Evolutionary conservation across 2,329 filamentous ascomycete genomes (phyloP), one percentile per base, ranked within the genome.

Genomic region (Fusarium haematococcum): DNA sequence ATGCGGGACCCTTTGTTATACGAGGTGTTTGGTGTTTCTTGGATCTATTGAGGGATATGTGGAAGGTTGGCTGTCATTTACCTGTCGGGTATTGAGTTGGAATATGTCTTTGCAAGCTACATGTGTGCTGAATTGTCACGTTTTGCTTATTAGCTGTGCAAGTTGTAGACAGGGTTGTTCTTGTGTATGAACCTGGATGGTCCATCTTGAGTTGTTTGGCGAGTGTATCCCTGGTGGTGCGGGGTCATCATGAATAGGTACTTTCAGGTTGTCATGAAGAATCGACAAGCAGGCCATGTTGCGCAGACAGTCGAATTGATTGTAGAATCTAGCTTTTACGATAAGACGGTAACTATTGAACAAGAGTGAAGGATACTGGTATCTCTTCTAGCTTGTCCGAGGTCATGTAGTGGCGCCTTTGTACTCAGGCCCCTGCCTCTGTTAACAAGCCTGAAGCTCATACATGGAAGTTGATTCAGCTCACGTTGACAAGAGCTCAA

Each of bases 181-280:
- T 20, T 30, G 48, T 52, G 48, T 13, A 20, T 52, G 48, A 52
- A 52, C 48, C 48, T 52, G 48, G 25, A 52, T 52, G 48, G 48
- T 0, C 16, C 5, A 27, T 30, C 25, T 33, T 8, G 4, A 25
- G 41, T 11, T 25, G 27, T 20, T 48, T 25, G 16, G 27, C 4
- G 9, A 52, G n/a, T 20, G 39, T 43, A 43, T 14, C 45, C 45
- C 9, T 50, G 25, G 27, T 20, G 48, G 27, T 52, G 48, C 48
- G 48, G 27, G 48, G 48, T 54, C 48, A 54, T 54, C 18, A 54
- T 54, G 48, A 54, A 54, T 54, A 48, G 43, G 43, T 45, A 4
- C 23, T 45, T 45, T 16, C 8, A n/a, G 6, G 18, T 32, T 54
- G 7, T 20, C 27, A 54, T 54, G 27, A 20, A 52, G 25, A 32